phyloP scores from a whole-genome alignment of 768 basidiomycete species.

The Panaeolus papilionaceus region DNA sequence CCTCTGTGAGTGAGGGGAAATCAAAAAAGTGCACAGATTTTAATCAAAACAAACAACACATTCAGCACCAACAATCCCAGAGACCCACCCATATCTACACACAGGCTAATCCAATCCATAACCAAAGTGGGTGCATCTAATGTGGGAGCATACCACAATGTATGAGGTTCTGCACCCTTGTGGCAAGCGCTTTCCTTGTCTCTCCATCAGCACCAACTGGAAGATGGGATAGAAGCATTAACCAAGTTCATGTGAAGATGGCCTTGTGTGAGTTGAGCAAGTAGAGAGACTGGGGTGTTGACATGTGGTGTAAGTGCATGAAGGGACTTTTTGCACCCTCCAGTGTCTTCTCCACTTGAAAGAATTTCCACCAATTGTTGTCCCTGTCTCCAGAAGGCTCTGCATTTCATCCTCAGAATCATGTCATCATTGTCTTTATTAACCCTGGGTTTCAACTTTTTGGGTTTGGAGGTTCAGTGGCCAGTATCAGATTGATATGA shows the following conservation, averaged over 20 bases:
- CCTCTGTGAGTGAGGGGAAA: no score
- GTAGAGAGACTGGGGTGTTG: slow-evolving; percentile 79
- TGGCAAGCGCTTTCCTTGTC: slow-evolving; percentile 48
- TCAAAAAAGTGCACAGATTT: slow-evolving; percentile 68
- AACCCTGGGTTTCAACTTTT: slow-evolving; percentile 37
- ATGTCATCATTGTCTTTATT: slow-evolving; percentile 40
- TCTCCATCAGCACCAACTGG: slow-evolving; percentile 35
- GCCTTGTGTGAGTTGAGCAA: slow-evolving; percentile 78
- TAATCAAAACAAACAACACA: slow-evolving; percentile 89
- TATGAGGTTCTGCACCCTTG: slow-evolving; percentile 75
- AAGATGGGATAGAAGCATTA: slow-evolving; percentile 69
- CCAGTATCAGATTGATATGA: slow-evolving; percentile 18
- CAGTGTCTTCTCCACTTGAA: slow-evolving; percentile 63
- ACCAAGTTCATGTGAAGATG: slow-evolving; percentile 85
- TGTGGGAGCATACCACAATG: slow-evolving; percentile 86
- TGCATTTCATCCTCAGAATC: slow-evolving; percentile 37
- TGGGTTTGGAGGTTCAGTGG: slow-evolving; percentile 60
- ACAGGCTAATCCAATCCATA: slow-evolving; percentile 93
- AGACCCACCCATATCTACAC: slow-evolving; percentile 84
- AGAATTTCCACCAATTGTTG: slow-evolving; percentile 86
- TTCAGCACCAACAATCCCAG: slow-evolving; percentile 91
- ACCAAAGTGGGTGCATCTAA: slow-evolving; percentile 73
- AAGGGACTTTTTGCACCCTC: slow-evolving; percentile 40
- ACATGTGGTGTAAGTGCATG: slow-evolving; percentile 66
- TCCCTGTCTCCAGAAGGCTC: slow-evolving; percentile 31